phyloP scores from a whole-genome alignment of 768 basidiomycete genomes.

The Agaricus sinodeliciosus region DNA sequence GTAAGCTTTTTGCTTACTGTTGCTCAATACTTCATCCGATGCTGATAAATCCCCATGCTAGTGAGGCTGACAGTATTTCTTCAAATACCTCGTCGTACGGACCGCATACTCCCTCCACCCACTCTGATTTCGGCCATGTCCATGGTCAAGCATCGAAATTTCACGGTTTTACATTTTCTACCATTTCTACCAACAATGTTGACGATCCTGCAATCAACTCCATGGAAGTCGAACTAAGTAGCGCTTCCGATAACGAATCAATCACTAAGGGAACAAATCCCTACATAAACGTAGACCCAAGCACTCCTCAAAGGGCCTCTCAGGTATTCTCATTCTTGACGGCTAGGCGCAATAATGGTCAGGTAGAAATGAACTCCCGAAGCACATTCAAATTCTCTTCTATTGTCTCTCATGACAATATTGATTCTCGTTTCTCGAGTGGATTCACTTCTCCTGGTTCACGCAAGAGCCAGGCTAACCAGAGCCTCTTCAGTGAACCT shows the following conservation, averaged over 20 bases:
- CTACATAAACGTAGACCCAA: constrained; percentile 26
- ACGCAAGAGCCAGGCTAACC: constrained; percentile 1
- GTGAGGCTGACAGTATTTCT: constrained; percentile 34
- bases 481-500: neutral
- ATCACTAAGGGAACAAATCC: constrained; percentile 10
- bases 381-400: constrained; percentile 38
- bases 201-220: constrained; percentile 59
- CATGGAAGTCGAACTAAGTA: constrained; percentile 68
- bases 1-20: constrained; percentile 29
- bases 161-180: constrained; percentile 34
- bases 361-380: constrained; percentile 30
- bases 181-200: constrained; percentile 31
- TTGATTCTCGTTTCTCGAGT: constrained; percentile 16
- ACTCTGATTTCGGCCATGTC: constrained; percentile 24
- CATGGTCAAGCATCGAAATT: constrained; percentile 12
- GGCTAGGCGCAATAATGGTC: constrained; percentile 33
- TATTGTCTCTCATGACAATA: constrained; percentile 11
- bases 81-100: constrained; percentile 31
- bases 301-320: constrained; percentile 62
- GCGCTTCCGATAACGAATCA: constrained; percentile 30
- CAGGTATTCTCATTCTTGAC: constrained; percentile 69
- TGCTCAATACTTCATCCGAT: neutral
- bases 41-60: constrained; percentile 13
- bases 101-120: constrained; percentile 39
- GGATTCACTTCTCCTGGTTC: neutral